Base-by-base conservation (phyloP, 2,329 filamentous ascomycete genomes). In the Sclerotinia borealis region DNA sequence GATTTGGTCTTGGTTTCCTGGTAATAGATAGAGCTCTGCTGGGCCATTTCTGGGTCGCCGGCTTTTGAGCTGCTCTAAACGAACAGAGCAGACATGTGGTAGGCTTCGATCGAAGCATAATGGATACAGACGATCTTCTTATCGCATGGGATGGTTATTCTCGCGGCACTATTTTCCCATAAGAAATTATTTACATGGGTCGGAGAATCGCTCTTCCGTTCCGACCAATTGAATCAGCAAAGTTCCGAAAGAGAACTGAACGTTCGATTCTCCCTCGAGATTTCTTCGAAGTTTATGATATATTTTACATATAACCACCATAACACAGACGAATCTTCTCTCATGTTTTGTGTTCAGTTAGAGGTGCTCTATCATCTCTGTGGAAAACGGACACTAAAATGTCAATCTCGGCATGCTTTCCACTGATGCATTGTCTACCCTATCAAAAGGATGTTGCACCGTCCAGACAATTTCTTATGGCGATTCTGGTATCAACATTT, bases 21-120 rank as follows among this genome's bases (percentile, higher is more conserved):
- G 51, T 66, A 5, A 63, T 65, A 43, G 61, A 66, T 10, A 72
- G 36, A 27, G 63, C 64, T 61, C 70, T 66, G 66, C 68, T 22
- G 36, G 65, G 64, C 67, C 68, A 68, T 67, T 68, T 67, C 43
- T 48, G 63, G 34, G 63, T 59, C 31, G 59, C 15, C 1, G 64
- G 73, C 88, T 0, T 88, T 88, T 68, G 77, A 88, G 65, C 76
- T 80, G 36, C 81, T 83, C 59, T 78, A 87, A 11, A 81, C 82
- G 56, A 80, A 81, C 37, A 80, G 87, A 51, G 84, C 83, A 1
- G 56, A 54, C 72, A 75, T 52, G 52, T 68, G 15, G 67, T 66
- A 13, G 66, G 65, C 41, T 64, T 69, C 29, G 69, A 64, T n/a
- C 69, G 70, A 22, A 73, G 43, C 72, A 75, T 74, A 11, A 36